Percentiles rank a stretch among this genome's conserved stretches.
These are phyloP conservation scores for Tinospora cordifolia DNA, from an alignment of 164 flowering plant genomes.

Conservation along the genomic window DNA sequence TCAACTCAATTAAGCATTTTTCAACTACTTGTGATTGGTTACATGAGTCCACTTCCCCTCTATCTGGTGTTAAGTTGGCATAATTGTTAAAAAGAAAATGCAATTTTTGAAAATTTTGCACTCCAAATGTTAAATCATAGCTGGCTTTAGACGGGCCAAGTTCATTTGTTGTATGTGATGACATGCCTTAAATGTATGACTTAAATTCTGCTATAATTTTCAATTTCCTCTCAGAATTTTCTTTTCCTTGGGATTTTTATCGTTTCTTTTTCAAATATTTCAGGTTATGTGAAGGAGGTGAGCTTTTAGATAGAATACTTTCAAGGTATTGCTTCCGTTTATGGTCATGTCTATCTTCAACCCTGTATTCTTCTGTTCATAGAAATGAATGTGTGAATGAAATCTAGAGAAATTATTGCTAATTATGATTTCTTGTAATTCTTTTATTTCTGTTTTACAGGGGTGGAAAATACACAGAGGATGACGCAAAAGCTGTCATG, in stretches of 20 bases:
- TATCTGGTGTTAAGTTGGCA: too few species aligned
- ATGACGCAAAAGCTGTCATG: slow-evolving; percentile 78
- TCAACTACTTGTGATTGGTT: too few species aligned
- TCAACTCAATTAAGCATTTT: too few species aligned
- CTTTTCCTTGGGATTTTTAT: not conserved
- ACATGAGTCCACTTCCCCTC: too few species aligned
- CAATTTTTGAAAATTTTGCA: not conserved
- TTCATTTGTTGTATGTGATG: too few species aligned
- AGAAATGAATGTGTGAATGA: not conserved
- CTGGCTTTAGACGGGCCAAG: too few species aligned
- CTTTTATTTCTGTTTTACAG: slow-evolving; percentile 29
- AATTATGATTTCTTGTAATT: not conserved
- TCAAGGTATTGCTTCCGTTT: slow-evolving; percentile 47
- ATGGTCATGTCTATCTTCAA: slow-evolving; percentile 3
- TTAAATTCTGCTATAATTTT: not conserved
- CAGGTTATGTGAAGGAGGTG: slow-evolving; percentile 98
- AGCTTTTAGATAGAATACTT: slow-evolving; percentile 92
- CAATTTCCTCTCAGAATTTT: not conserved
- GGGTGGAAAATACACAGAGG: slow-evolving; percentile 92
- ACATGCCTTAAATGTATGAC: too few species aligned
- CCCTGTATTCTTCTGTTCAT: not conserved
- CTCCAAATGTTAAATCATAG: too few species aligned
- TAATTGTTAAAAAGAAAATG: not conserved
- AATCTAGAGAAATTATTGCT: not conserved
- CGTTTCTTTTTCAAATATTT: slow-evolving; percentile 14